phyloP scores from a whole-genome alignment of 345 rosid genomes.

The Sonneratia alba region DNA sequence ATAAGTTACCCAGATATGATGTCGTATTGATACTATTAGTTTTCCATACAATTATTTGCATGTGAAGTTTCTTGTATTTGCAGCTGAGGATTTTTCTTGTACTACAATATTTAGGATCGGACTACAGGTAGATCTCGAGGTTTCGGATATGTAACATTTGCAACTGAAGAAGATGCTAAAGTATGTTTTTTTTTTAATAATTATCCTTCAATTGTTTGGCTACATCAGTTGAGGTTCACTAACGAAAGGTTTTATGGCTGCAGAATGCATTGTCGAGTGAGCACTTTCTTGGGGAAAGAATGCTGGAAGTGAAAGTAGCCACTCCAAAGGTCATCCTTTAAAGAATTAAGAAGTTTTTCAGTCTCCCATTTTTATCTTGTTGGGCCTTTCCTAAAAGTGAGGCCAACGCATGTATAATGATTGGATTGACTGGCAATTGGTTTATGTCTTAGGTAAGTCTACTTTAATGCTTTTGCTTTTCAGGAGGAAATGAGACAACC shows the following conservation, averaged over 20 bases:
- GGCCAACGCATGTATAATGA: not conserved
- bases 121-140: constrained; percentile 96
- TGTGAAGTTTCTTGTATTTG: not conserved
- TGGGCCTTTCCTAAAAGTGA: not conserved
- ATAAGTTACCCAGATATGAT: not conserved
- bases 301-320: constrained; percentile 86
- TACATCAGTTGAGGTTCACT: not conserved
- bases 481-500: constrained; percentile 99
- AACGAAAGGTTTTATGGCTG: constrained; percentile 5
- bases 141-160: constrained; percentile 90
- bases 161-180: constrained; percentile 72
- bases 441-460: too few species aligned
- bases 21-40: not conserved
- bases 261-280: constrained; percentile 68
- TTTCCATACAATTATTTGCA: not conserved
- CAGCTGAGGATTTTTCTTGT: constrained; percentile 7
- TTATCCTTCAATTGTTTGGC: not conserved
- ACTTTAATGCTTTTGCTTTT: constrained; percentile 11
- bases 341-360: not conserved
- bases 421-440: not conserved
- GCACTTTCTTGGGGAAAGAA: constrained; percentile 78
- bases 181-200: constrained; percentile 18
- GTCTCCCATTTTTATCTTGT: not conserved
- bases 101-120: constrained; percentile 47
- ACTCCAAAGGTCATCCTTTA: constrained; percentile 68